Evolutionary conservation across 2,329 filamentous ascomycete genomes (phyloP).

Genomic region (Neocucurbitaria cava): DNA sequence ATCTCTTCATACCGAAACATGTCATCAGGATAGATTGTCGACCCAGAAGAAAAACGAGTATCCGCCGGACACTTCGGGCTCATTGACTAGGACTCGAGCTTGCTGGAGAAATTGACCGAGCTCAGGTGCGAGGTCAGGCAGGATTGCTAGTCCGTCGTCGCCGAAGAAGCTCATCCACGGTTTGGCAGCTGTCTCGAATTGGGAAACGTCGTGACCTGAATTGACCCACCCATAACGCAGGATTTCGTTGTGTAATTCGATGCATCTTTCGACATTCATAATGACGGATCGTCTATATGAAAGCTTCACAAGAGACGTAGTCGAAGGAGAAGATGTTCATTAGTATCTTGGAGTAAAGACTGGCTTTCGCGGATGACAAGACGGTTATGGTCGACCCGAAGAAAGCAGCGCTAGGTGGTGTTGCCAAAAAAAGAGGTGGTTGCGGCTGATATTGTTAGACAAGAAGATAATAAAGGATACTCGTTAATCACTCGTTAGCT

Average conservation of each 20-base stretch:
- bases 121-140: conserved; percentile 2
- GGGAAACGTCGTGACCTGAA: conserved; percentile 1
- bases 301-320: not conserved
- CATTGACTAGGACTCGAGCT: conserved; percentile 3
- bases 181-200: conserved; percentile 3
- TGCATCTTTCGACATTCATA: conserved; percentile 7
- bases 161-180: conserved; percentile 3
- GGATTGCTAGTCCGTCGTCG: conserved; percentile 2
- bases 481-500: no score
- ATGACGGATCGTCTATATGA: not conserved
- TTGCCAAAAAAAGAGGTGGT: no score
- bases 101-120: conserved; percentile 1
- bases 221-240: conserved; percentile 6
- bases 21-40: not conserved
- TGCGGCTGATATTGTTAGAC: no score
- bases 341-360: not conserved
- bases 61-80: not conserved
- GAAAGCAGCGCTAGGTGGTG: no score
- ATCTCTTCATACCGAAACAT: conserved; percentile 2
- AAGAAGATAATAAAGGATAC: no score
- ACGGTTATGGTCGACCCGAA: not conserved
- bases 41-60: conserved; percentile 9
- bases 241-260: conserved; percentile 8
- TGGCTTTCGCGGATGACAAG: not conserved
- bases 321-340: not conserved